Evolutionary conservation across 169 alveolate genomes (phyloP).

Genomic region (Plasmodium fragile): DNA sequence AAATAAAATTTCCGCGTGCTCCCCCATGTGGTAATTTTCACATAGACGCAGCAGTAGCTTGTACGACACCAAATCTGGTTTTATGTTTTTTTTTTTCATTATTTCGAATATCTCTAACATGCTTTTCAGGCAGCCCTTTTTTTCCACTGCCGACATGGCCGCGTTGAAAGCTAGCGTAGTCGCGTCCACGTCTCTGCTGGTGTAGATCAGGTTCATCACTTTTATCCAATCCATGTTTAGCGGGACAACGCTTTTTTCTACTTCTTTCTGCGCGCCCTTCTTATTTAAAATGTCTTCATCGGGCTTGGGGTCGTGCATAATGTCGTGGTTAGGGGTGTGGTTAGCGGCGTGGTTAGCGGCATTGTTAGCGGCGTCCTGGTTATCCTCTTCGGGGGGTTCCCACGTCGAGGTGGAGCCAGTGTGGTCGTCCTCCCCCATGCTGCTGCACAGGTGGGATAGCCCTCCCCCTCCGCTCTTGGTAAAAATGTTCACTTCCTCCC

Average conservation of each 20-base stretch:
- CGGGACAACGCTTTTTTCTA: constrained; percentile 54
- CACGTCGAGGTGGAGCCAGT: background rate
- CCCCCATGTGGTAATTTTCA: constrained; percentile 60
- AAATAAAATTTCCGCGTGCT: constrained; percentile 61
- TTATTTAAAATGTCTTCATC: constrained; percentile 40
- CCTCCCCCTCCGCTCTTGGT: background rate
- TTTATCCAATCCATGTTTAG: constrained; percentile 71
- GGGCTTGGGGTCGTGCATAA: background rate
- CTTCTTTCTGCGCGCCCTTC: constrained; percentile 26
- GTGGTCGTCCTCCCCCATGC: background rate
- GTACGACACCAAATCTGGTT: constrained; percentile 72
- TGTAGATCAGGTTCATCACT: constrained; percentile 54
- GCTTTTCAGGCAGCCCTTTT: constrained; percentile 56
- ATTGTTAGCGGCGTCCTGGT: background rate
- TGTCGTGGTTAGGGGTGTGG: background rate
- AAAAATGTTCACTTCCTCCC: background rate
- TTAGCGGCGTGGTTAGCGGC: background rate
- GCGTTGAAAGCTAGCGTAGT: constrained; percentile 66
- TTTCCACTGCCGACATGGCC: constrained; percentile 72
- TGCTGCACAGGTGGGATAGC: background rate
- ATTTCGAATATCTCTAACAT: constrained; percentile 49
- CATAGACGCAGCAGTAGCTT: constrained; percentile 45
- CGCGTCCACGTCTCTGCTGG: constrained; percentile 49
- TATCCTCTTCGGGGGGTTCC: background rate
- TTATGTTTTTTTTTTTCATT: constrained; percentile 74